phyloP scores from a whole-genome alignment of 2,329 filamentous ascomycete species.

The Samsoniella hepiali region DNA sequence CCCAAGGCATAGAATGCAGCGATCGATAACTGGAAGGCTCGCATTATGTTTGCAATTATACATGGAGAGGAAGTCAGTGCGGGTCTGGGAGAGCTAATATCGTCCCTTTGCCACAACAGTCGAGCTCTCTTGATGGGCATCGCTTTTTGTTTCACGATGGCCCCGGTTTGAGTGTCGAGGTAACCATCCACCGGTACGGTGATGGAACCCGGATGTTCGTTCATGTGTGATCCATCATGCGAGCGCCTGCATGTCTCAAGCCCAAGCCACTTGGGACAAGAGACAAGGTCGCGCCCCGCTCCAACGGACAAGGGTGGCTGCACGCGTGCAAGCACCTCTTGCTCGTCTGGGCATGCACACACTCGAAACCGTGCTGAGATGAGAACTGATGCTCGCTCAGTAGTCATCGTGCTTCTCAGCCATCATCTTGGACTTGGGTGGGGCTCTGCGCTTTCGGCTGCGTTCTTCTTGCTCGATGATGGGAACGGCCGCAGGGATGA shows the following conservation, averaged over 20 bases:
- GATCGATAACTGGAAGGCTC: background rate
- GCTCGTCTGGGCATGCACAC: background rate
- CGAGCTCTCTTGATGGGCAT: slow-evolving; percentile 2
- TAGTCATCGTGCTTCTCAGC: slow-evolving; percentile 32
- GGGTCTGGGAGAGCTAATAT: background rate
- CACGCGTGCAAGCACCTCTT: background rate
- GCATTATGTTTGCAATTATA: background rate
- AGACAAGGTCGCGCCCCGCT: background rate
- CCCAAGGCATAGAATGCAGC: background rate
- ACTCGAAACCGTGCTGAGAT: background rate
- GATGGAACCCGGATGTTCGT: background rate
- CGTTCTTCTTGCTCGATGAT: slow-evolving; percentile 41
- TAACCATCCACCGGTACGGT: background rate
- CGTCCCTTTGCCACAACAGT: background rate
- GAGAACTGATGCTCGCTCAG: slow-evolving; percentile 19
- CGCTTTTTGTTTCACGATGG: background rate
- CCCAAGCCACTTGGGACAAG: slow-evolving; percentile 1
- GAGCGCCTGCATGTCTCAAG: slow-evolving; percentile 15
- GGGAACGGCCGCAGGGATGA: slow-evolving; percentile 38
- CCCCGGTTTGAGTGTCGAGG: slow-evolving; percentile 7
- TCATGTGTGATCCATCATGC: slow-evolving; percentile 8
- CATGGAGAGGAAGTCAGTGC: background rate
- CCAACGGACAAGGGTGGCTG: background rate
- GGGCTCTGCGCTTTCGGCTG: slow-evolving; percentile 38
- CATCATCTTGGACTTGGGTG: slow-evolving; percentile 35